Conservation (phyloP, 1,284 basidiomycete genomes). For the Puccinia coronata region DNA sequence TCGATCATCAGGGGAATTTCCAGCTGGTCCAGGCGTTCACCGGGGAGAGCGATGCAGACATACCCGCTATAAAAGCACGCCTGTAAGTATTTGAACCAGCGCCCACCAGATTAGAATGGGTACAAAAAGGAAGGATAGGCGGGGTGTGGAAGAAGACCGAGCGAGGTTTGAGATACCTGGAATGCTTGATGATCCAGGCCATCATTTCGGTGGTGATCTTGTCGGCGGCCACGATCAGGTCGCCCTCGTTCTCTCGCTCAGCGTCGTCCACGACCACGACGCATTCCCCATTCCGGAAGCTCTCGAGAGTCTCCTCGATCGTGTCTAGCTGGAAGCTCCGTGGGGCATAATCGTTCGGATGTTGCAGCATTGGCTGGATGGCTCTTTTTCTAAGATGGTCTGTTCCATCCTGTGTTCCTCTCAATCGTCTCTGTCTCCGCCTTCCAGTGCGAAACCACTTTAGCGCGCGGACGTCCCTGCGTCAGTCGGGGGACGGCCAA, state of each 20-base stretch:
- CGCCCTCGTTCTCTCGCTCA: slow-evolving; percentile 88
- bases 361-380: not conserved
- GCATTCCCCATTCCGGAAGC: slow-evolving; percentile 80
- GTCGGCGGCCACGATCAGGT: slow-evolving; percentile 80
- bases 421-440: too few species aligned
- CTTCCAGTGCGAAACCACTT: too few species aligned
- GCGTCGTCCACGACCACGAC: slow-evolving; percentile 95
- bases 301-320: slow-evolving; percentile 75
- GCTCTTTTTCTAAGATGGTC: too few species aligned
- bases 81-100: not conserved
- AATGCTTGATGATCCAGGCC: slow-evolving; percentile 98
- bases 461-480: too few species aligned
- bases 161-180: slow-evolving; percentile 72
- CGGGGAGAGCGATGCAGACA: slow-evolving; percentile 84
- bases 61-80: slow-evolving; percentile 70
- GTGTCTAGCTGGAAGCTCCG: slow-evolving; percentile 64
- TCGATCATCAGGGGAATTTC: slow-evolving; percentile 90
- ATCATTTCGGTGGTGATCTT: slow-evolving; percentile 89
- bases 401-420: too few species aligned
- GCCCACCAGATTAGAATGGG: not conserved
- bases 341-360: not conserved
- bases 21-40: slow-evolving; percentile 74
- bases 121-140: not conserved
- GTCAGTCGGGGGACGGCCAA: too few species aligned
- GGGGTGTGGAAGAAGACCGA: too few species aligned